Conservation (phyloP, 805 yeast genomes). For the Metschnikowia shivogae region DNA sequence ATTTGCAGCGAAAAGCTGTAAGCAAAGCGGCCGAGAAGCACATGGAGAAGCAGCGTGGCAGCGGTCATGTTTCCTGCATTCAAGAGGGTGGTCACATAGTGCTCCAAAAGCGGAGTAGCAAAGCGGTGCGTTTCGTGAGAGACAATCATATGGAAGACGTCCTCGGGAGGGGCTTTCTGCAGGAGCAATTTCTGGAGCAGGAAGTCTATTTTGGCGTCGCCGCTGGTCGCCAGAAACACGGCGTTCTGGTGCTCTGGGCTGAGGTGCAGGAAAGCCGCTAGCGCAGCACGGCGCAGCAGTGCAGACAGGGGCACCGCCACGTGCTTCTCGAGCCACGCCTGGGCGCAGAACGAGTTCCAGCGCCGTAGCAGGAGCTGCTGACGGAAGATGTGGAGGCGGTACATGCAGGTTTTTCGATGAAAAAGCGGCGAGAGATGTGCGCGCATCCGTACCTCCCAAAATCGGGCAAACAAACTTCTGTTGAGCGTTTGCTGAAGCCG, state of each 20-base stretch:
- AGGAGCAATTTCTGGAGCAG: slow-evolving; percentile 6
- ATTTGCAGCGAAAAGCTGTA: slow-evolving; percentile 28
- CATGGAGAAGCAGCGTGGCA: slow-evolving; percentile 26
- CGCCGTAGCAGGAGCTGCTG: slow-evolving; percentile 1
- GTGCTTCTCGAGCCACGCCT: not conserved
- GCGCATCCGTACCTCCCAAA: too few relatives aligned
- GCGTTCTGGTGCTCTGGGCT: not conserved
- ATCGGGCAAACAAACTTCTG: too few relatives aligned
- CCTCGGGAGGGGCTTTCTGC: not conserved
- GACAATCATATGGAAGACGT: slow-evolving; percentile 8
- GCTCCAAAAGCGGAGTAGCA: slow-evolving; percentile 20
- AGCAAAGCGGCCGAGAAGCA: slow-evolving; percentile 15
- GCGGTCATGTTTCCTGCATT: slow-evolving; percentile 20
- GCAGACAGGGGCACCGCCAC: not conserved
- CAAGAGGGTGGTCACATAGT: slow-evolving; percentile 21
- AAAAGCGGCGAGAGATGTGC: too few relatives aligned
- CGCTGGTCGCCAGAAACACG: not conserved
- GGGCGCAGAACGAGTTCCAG: not conserved
- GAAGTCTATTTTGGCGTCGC: not conserved
- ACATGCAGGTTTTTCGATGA: not conserved
- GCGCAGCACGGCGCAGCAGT: not conserved
- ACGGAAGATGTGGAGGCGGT: not conserved
- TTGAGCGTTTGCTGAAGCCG: too few relatives aligned
- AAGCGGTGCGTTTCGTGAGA: slow-evolving; percentile 5
- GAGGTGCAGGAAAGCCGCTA: not conserved